Evolutionary conservation across 768 basidiomycete genomes (phyloP).

Genomic region (Mycena capillaripes): DNA sequence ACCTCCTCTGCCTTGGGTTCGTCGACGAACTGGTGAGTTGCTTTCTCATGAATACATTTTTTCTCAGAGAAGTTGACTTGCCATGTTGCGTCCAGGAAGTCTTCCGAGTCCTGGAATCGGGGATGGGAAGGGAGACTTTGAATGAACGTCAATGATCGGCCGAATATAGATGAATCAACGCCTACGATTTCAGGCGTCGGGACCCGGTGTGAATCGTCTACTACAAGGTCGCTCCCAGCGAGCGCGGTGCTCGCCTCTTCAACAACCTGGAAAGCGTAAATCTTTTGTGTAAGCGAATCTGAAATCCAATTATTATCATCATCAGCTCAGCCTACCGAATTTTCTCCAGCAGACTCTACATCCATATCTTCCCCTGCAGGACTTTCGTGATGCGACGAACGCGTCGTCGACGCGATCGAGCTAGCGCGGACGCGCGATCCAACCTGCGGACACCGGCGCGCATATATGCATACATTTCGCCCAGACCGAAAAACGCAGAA

Average conservation of each 20-base stretch:
- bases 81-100: not conserved
- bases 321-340: not conserved
- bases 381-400: not conserved
- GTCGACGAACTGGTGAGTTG: not conserved
- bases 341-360: not conserved
- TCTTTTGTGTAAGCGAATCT: too few relatives aligned
- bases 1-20: not conserved
- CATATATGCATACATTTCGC: not conserved
- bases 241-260: not conserved
- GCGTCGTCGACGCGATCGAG: constrained; percentile 2
- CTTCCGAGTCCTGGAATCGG: constrained; percentile 15
- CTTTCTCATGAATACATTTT: not conserved
- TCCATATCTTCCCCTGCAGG: too few relatives aligned
- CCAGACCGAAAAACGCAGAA: not conserved
- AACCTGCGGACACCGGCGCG: not conserved
- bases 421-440: not conserved
- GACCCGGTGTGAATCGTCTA: not conserved
- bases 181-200: not conserved
- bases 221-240: not conserved
- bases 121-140: constrained; percentile 1
- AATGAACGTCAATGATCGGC: not conserved
- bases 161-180: not conserved
- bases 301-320: too few relatives aligned
- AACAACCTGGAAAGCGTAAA: not conserved
- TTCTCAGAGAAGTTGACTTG: not conserved